phyloP scores from a whole-genome alignment of 2,329 filamentous ascomycete genomes.

The Cordyceps sp. region DNA sequence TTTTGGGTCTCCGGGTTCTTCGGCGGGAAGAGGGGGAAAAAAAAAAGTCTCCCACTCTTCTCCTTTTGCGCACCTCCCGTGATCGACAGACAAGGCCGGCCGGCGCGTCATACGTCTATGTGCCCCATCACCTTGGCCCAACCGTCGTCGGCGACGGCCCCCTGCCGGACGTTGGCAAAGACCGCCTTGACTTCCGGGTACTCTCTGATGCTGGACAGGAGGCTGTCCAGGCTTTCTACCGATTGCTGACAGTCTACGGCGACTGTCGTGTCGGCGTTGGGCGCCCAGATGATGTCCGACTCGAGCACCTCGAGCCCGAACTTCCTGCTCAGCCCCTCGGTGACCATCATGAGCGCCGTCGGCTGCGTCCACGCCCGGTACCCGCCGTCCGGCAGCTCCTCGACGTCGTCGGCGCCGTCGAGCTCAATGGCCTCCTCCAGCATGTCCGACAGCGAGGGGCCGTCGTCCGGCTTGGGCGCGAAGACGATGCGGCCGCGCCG shows the following conservation, averaged over 20 bases:
- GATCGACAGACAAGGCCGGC: too few species aligned
- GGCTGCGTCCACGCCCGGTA: conserved; percentile 41
- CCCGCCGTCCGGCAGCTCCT: conserved; percentile 49
- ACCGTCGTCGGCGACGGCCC: conserved; percentile 30
- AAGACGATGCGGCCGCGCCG: conserved; percentile 63
- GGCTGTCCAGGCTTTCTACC: conserved; percentile 37
- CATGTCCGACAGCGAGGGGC: conserved; percentile 50
- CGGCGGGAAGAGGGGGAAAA: too few species aligned
- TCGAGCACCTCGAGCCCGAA: conserved; percentile 52
- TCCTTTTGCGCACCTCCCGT: too few species aligned
- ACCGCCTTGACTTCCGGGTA: conserved; percentile 60
- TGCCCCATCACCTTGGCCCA: conserved; percentile 38
- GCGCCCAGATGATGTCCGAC: conserved; percentile 70
- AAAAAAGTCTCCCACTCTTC: too few species aligned
- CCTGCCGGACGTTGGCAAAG: conserved; percentile 51
- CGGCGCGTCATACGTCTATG: conserved; percentile 25
- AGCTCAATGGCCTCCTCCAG: conserved; percentile 67
- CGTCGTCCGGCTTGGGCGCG: conserved; percentile 30
- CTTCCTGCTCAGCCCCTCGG: conserved; percentile 36
- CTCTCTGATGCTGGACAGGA: conserved; percentile 46
- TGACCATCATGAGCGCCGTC: conserved; percentile 14
- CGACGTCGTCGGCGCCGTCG: conserved; percentile 61
- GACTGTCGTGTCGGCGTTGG: conserved; percentile 65
- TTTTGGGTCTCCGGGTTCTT: too few species aligned
- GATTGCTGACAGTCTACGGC: conserved; percentile 39